Conservation (phyloP, 2,329 filamentous ascomycete species). For the Pyrenophora teres region DNA sequence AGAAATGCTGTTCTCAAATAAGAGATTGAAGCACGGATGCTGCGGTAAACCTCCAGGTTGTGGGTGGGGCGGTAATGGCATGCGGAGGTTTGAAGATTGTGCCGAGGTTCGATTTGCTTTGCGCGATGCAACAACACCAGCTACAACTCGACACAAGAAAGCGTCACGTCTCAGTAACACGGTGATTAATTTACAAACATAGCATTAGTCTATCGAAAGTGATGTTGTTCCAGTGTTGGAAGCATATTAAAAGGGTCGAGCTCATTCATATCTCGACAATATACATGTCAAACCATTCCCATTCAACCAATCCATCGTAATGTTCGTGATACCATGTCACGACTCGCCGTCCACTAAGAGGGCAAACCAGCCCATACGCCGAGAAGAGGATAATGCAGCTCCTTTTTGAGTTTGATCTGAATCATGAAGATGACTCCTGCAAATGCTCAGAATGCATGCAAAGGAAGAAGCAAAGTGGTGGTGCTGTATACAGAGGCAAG, state of each 20-base stretch:
- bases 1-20: background rate
- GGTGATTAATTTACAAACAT: background rate
- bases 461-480: constrained; percentile 32
- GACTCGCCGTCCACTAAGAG: constrained; percentile 5
- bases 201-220: constrained; percentile 24
- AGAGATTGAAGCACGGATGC: constrained; percentile 3
- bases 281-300: constrained; percentile 14
- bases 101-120: constrained; percentile 40
- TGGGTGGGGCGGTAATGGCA: constrained; percentile 36
- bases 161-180: no score
- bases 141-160: no score
- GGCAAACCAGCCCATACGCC: constrained; percentile 21
- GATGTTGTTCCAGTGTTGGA: constrained; percentile 7
- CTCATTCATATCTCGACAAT: constrained; percentile 17
- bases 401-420: constrained; percentile 33
- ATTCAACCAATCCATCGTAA: constrained; percentile 21
- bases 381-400: constrained; percentile 24
- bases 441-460: constrained; percentile 44
- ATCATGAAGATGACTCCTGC: constrained; percentile 39
- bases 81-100: constrained; percentile 33
- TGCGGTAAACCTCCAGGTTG: constrained; percentile 18
- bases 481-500: constrained; percentile 9
- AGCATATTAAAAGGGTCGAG: constrained; percentile 18
- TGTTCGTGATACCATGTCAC: constrained; percentile 15
- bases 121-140: constrained; percentile 2